phyloP scores from a whole-genome alignment of 2,329 filamentous ascomycete genomes.

The Alternaria postmessia region DNA sequence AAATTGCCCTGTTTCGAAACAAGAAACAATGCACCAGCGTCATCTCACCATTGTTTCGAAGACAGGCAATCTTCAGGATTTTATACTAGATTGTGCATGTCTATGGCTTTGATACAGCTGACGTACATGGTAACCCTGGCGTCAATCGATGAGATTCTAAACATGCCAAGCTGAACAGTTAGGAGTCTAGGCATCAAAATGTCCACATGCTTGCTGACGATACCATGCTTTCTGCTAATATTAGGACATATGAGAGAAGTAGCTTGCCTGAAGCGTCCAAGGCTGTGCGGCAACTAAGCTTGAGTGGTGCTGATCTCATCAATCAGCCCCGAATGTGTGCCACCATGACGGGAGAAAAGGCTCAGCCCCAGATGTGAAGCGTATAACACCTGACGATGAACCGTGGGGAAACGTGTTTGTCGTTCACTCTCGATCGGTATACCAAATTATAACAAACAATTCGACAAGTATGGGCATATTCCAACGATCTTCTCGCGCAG shows the following conservation, averaged over 20 bases:
- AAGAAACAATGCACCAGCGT: slow-evolving; percentile 9
- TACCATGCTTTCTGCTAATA: slow-evolving; percentile 19
- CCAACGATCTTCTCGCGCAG: slow-evolving; percentile 11
- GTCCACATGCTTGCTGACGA: slow-evolving; percentile 10
- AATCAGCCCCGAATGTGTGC: slow-evolving; percentile 18
- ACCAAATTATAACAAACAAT: background rate
- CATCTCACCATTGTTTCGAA: slow-evolving; percentile 17
- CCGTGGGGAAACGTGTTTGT: background rate
- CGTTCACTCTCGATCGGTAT: background rate
- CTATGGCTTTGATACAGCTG: slow-evolving; percentile 2
- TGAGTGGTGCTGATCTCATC: slow-evolving; percentile 19
- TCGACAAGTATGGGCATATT: slow-evolving; percentile 16
- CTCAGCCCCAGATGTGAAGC: slow-evolving; percentile 17
- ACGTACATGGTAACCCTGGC: slow-evolving; percentile 9
- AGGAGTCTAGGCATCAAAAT: slow-evolving; percentile 1
- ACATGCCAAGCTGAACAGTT: slow-evolving; percentile 1
- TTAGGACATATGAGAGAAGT: slow-evolving; percentile 7
- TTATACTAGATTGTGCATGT: background rate
- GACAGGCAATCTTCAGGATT: slow-evolving; percentile 1
- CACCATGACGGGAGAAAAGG: slow-evolving; percentile 19
- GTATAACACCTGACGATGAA: slow-evolving; percentile 14
- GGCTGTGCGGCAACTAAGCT: slow-evolving; percentile 21
- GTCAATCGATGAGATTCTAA: slow-evolving; percentile 1
- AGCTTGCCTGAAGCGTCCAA: slow-evolving; percentile 18
- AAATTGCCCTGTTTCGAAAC: slow-evolving; percentile 15